Base-by-base conservation (phyloP, 2,329 filamentous ascomycete genomes). In the Aspergillus sp. region DNA sequence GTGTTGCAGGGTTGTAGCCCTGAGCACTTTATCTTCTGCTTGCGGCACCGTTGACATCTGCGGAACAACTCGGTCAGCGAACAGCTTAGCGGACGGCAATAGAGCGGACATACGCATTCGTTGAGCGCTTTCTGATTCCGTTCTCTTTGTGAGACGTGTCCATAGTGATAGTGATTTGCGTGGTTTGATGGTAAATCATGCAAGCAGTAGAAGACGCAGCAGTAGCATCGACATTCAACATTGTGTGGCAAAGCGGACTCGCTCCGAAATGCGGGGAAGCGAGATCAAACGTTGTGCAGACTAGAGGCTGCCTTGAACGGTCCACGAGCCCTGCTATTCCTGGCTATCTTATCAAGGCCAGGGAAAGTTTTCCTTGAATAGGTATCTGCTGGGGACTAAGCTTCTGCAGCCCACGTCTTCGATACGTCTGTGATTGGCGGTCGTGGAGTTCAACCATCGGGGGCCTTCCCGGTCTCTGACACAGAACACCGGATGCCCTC, bases 21-120 rank as follows among this genome's bases (percentile, higher is more conserved):
- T 18, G 76, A 75, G 62, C 77, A 80, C 61, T 75, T 77, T 61
- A 79, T 78, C 63, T 80, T 80, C 53, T 78, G 76, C 50, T 73
- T 71, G 24, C 78, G 76, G 59, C 78, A 81, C 61, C 77, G 72
- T 47, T 70, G 68, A 59, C 78, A 80, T 41, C 78, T 80, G 42
- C 39, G 17, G 18, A 36, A 34, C 20, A 59, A 39, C 48, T 50
- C 32, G 48, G 13, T 20, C n/a, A 15, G 26, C 7, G 2, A 13
- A 30, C 26, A 24, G 30, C 18, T 17, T 7, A 20, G 5, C 48
- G 42, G 12, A 6, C 4, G 6, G n/a, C n/a, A n/a, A 11, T 30
- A 32, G 22, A 30, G 17, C 26, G 30, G 6, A 63, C 68, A 48
- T 48, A 73, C 70, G 71, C 71, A 64, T 74, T 74, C 24, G 67